Base-by-base conservation (phyloP, 2,329 filamentous ascomycete species). In the Pyrenophora graminea region DNA sequence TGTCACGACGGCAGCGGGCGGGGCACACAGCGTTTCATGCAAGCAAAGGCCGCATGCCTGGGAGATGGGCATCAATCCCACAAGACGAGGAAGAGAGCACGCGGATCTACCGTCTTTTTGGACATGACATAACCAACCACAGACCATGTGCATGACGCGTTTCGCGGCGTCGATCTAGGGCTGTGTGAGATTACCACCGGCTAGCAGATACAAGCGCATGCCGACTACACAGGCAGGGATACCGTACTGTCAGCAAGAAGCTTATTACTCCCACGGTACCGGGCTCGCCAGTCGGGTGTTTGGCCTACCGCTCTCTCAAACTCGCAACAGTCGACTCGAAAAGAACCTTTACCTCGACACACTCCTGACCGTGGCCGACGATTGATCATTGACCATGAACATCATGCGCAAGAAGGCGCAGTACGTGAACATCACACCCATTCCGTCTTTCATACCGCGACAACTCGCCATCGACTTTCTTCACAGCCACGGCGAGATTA, bases 391-490 rank as follows among this genome's bases (percentile, higher is more conserved):
- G 12, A 44, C 55, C 56, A 53, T 52, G 55, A 74, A 65, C 41
- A 71, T 74, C 67, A 69, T 74, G 66, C 63, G 64, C 53, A 88
- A 85, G 70, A 88, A 86, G 68, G 82, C 84, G 56, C 78, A 80
- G 21, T 86, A 87, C 70, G 88, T 85, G 21, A 82, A 87, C 59
- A 82, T 89, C 67, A 89, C 86, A 50, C 85, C 86, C 39, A 87
- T 89, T 43, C 86, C 86, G 27, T 78, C 80, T 66, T 86, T 85
- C 71, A 87, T 89, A 58, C 86, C 86, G 15, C 85, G 86, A 55
- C 85, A 89, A 69, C 80, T 89, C 47, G 86, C 86, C 59, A 80
- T 89, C 73, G 86, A 89, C 68, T 87, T 89, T 68, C 82, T 89
- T 50, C 86, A 89, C 69, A 83, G 82, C 57, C 86, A 89, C 71